Evolutionary conservation across 1,284 basidiomycete species (phyloP), one percentile per base, ranked within the genome.

Genomic region (Anthracocystis panici-leucophaei): DNA sequence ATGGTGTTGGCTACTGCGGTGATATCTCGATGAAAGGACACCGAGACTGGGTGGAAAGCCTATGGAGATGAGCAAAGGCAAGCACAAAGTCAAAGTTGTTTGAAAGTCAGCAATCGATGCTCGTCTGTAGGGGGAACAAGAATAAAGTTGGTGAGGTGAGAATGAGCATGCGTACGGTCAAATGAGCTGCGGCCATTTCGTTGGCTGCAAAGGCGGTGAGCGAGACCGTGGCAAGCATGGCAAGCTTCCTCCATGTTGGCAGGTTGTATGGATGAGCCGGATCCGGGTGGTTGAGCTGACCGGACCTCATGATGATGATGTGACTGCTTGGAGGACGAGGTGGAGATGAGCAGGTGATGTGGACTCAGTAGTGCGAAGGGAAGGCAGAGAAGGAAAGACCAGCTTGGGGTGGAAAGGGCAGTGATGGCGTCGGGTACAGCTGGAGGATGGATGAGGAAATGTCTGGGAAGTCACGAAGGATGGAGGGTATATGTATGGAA

Each of bases 1-100:
- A 86, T 84, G 0, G 84, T 76, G 68, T 86, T 84, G 29, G 85
- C 82, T 10, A 81, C 82, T 5, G 75, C 63, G 2, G 78, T 59
- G 5, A 83, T 81, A n/a, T 74, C 64, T 3, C 72, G 69, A 18
- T 76, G 64, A 53, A 82, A 80, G 27, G 64, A 60, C 3, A 61
- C 52, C n/a, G 82, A 78, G 45, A 85, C 66, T 41, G 68, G 66
- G 16, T 73, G 77, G 68, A 67, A 70, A 14, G 65, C 72, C 71
- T 74, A 51, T 20, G 35, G 20, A 20, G 31, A 45, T 42, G n/a
- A 46, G 40, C 20, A 25, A 3, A 38, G 29, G 10, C 3, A 14
- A 27, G 9, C 18, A 29, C 12, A 7, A 21, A 6, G n/a, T 33
- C 6, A 40, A 38, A 45, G 20, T 21, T 23, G 21, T 55, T 4